A percentile compares a stretch with the other conserved stretches of the same genome.
phyloP scores from a whole-genome alignment of 345 rosid species.

The Rhodomyrtus tomentosa region DNA sequence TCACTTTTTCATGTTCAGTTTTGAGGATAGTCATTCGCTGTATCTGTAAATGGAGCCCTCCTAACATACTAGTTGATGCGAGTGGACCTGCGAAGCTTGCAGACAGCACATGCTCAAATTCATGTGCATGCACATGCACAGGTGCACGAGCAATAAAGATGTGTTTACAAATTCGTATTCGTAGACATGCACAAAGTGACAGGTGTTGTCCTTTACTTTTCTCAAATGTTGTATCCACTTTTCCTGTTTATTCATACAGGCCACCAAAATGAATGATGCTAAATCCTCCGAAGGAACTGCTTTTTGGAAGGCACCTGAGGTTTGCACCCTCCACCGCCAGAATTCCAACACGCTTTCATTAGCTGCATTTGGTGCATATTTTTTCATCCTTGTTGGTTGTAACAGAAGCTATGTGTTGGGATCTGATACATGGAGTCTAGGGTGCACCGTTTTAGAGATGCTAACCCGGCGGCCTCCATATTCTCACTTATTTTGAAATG shows the following conservation, averaged over 20 bases:
- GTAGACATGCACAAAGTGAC: neutral
- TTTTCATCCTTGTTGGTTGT: neutral
- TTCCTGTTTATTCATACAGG: neutral
- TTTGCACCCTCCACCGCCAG: conserved; percentile 8
- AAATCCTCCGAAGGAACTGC: conserved; percentile 73
- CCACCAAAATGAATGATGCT: conserved; percentile 24
- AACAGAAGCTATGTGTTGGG: conserved; percentile 48
- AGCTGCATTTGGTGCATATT: neutral
- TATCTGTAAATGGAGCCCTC: neutral
- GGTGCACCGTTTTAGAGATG: conserved; percentile 90
- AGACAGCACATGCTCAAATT: neutral
- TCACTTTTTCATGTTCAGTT: neutral
- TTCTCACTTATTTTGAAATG: conserved; percentile 21
- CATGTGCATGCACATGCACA: neutral
- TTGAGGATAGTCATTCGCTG: neutral
- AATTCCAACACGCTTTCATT: neutral
- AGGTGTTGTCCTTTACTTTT: neutral
- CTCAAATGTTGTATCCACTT: neutral
- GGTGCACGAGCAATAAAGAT: too few species aligned
- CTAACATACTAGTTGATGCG: conserved; percentile 14
- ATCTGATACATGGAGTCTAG: conserved; percentile 93
- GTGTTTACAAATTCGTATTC: too few species aligned
- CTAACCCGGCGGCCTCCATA: conserved; percentile 55
- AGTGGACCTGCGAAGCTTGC: conserved; percentile 25
- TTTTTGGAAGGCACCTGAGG: conserved; percentile 99